phyloP scores from a whole-genome alignment of 1,284 basidiomycete species.

The Cystobasidium sp. region DNA sequence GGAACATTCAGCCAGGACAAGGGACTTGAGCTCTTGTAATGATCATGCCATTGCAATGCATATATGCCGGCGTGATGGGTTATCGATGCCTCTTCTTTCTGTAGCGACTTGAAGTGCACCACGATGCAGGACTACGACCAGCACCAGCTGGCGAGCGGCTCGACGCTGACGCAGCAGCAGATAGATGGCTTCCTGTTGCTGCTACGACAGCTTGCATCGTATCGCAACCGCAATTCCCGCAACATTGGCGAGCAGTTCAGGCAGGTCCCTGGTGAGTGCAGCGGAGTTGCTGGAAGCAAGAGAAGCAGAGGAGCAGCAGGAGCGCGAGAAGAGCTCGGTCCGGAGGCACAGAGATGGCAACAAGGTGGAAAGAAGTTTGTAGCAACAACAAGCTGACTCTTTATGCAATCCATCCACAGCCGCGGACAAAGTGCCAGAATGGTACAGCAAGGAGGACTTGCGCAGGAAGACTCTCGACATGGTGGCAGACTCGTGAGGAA shows the following conservation, averaged over 20 bases:
- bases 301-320: background rate
- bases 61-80: too few relatives aligned
- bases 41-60: too few relatives aligned
- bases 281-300: background rate
- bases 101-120: too few relatives aligned
- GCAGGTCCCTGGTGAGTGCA: conserved; percentile 37
- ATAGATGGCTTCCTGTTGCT: conserved; percentile 24
- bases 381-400: background rate
- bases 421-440: conserved; percentile 14
- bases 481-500: conserved; percentile 32
- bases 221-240: conserved; percentile 32
- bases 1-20: too few relatives aligned
- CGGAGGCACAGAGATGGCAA: background rate
- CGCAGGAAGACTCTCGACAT: conserved; percentile 30
- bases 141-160: conserved; percentile 26
- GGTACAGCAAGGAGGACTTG: conserved; percentile 19
- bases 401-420: conserved; percentile 4
- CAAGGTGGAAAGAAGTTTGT: background rate
- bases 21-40: too few relatives aligned
- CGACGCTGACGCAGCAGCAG: conserved; percentile 21
- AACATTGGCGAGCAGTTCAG: conserved; percentile 36
- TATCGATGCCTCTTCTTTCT: too few relatives aligned
- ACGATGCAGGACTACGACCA: conserved; percentile 1
- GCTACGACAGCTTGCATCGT: conserved; percentile 16
- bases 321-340: background rate